Percentiles rank a stretch among this genome's conserved stretches.
Conservation (phyloP, 2,329 filamentous ascomycete species). For the Arthrobotrys pseudoclavata region DNA sequence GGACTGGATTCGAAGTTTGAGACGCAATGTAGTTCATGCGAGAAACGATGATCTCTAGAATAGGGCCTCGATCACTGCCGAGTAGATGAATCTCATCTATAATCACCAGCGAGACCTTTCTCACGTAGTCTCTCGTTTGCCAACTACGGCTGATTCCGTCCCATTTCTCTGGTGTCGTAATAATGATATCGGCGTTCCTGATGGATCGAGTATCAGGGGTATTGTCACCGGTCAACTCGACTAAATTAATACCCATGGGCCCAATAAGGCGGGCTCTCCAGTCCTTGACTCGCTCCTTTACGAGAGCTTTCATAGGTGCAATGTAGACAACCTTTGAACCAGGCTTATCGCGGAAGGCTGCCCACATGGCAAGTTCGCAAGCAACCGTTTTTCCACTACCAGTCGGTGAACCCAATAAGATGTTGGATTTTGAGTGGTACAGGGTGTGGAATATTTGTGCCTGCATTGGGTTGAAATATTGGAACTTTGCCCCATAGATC, state of each 20-base stretch:
- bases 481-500: constrained; percentile 87
- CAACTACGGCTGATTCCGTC: constrained; percentile 99
- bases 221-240: constrained; percentile 97
- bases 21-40: constrained; percentile 99
- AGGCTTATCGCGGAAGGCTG: constrained; percentile 93
- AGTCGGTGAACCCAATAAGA: constrained; percentile 93
- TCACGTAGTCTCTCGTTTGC: constrained; percentile 96
- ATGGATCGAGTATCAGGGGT: constrained; percentile 97
- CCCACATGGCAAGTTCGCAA: constrained; percentile 98
- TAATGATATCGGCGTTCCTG: constrained; percentile 94
- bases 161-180: constrained; percentile 99
- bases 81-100: constrained; percentile 98
- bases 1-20: constrained; percentile 88
- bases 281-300: constrained; percentile 94
- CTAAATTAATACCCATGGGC: constrained; percentile 88
- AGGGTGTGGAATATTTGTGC: constrained; percentile 98
- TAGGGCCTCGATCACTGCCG: constrained; percentile 90
- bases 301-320: constrained; percentile 98
- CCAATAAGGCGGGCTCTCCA: constrained; percentile 86
- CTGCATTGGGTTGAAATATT: constrained; percentile 99
- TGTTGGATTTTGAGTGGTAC: constrained; percentile 91
- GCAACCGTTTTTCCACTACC: constrained; percentile 98
- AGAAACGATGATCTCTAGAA: constrained; percentile 93
- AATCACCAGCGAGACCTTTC: constrained; percentile 93
- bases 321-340: constrained; percentile 99